These are phyloP conservation scores for Fusarium solani-melongenae DNA, from an alignment of 2,329 filamentous ascomycete genomes.

Conservation along the genomic window DNA sequence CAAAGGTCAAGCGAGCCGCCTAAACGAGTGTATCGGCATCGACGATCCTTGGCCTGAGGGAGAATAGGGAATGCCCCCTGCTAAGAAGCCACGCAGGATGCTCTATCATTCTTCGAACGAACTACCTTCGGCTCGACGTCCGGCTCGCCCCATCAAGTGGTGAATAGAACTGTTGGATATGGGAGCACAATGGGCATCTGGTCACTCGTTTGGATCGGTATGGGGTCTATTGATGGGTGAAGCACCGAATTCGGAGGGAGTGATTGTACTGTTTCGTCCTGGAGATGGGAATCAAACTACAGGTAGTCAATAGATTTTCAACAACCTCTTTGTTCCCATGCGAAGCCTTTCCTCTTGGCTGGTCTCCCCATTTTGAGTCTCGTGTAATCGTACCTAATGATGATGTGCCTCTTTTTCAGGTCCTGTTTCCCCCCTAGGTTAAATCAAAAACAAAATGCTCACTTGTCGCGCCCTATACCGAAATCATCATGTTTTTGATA, in stretches of 20 bases:
- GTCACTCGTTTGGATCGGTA: neutral
- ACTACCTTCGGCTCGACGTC: neutral
- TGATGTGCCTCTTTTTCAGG: neutral
- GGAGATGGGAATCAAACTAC: neutral
- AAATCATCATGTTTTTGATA: neutral
- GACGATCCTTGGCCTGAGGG: slow-evolving; percentile 30
- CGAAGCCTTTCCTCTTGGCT: neutral
- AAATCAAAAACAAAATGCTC: neutral
- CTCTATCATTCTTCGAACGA: slow-evolving; percentile 3
- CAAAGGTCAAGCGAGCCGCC: slow-evolving; percentile 35
- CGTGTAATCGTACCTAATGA: neutral
- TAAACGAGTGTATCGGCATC: slow-evolving; percentile 24
- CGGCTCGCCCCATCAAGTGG: neutral
- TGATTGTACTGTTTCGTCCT: neutral
- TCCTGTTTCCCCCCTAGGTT: neutral
- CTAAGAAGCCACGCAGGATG: neutral
- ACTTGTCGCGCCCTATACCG: neutral
- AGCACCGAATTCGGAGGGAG: neutral
- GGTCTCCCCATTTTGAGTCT: neutral
- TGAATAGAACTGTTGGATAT: neutral
- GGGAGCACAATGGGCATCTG: neutral
- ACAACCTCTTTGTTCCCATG: neutral
- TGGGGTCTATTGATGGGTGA: neutral
- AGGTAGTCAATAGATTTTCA: neutral
- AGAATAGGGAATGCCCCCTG: slow-evolving; percentile 23